Percentiles rank a stretch among this genome's conserved stretches.
phyloP scores from a whole-genome alignment of 2,329 filamentous ascomycete species.

The Colletotrichum tropicale region DNA sequence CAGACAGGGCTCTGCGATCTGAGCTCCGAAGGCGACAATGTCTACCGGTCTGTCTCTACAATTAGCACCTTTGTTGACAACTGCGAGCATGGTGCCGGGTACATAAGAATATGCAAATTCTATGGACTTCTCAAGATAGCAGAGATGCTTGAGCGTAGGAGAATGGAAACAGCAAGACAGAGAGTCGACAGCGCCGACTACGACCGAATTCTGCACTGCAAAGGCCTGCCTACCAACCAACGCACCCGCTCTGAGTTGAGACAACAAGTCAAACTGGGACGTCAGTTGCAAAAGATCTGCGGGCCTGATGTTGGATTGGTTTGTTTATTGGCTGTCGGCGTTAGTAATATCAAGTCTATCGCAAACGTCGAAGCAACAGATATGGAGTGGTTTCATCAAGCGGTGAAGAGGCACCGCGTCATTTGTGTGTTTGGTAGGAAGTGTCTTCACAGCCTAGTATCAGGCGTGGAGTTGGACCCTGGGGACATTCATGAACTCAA shows the following conservation, averaged over 20 bases:
- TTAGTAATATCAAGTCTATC: neutral
- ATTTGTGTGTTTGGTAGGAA: neutral
- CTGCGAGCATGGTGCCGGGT: neutral
- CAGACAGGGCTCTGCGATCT: neutral
- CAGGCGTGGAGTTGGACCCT: neutral
- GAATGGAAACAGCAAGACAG: neutral
- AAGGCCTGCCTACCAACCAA: neutral
- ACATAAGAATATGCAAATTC: neutral
- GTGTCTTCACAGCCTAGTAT: neutral
- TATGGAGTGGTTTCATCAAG: neutral
- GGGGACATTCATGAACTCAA: neutral
- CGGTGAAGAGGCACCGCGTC: fast-evolving
- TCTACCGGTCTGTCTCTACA: neutral
- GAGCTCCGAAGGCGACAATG: neutral
- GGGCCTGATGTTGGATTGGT: neutral
- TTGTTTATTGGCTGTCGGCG: neutral
- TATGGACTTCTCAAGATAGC: neutral
- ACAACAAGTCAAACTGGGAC: neutral
- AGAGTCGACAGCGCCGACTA: neutral
- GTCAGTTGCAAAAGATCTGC: neutral
- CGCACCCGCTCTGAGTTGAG: neutral
- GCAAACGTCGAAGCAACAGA: neutral
- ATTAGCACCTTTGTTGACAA: neutral
- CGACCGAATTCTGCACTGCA: neutral
- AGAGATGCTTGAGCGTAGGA: neutral